A percentile compares a stretch with the other conserved stretches of the same genome.
These are phyloP conservation scores for Zizania palustris DNA, from an alignment of 202 grass and related monocot genomes.

Conservation along the genomic window DNA sequence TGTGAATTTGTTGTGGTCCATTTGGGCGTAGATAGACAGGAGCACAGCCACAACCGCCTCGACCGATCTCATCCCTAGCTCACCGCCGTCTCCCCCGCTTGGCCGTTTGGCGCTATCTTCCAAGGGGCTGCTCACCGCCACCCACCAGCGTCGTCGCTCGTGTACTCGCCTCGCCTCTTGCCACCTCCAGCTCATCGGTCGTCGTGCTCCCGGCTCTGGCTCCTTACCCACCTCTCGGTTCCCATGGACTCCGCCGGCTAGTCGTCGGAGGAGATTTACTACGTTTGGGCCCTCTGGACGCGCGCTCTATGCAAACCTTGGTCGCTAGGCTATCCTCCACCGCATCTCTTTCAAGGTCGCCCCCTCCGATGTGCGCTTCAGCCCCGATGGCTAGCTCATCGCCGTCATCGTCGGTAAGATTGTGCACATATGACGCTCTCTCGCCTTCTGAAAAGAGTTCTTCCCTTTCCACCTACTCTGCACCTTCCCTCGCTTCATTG, in stretches of 20 bases:
- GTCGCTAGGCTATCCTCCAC: conserved; percentile 74
- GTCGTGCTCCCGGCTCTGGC: background rate
- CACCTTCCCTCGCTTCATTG: conserved; percentile 69
- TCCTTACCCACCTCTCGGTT: background rate
- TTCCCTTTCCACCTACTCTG: conserved; percentile 89
- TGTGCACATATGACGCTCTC: conserved; percentile 90
- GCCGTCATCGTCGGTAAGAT: conserved; percentile 79
- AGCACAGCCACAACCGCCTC: too few relatives aligned
- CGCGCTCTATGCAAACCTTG: conserved; percentile 72
- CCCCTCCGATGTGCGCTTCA: conserved; percentile 71
- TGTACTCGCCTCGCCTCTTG: background rate
- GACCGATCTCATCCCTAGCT: too few relatives aligned
- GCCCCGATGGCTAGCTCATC: conserved; percentile 72
- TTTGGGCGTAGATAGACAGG: too few relatives aligned
- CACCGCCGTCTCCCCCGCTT: too few relatives aligned
- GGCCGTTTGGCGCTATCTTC: too few relatives aligned
- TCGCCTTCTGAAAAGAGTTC: conserved; percentile 82
- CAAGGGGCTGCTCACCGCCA: too few relatives aligned
- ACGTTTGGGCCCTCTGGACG: conserved; percentile 73
- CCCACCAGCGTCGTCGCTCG: too few relatives aligned
- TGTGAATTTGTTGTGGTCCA: too few relatives aligned
- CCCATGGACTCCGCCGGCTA: conserved; percentile 47
- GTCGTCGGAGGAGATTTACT: conserved; percentile 73
- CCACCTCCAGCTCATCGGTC: background rate
- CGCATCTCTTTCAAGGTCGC: conserved; percentile 69